Evolutionary conservation across 1,284 basidiomycete species (phyloP).

Genomic region (Austroboletus rostrupii): DNA sequence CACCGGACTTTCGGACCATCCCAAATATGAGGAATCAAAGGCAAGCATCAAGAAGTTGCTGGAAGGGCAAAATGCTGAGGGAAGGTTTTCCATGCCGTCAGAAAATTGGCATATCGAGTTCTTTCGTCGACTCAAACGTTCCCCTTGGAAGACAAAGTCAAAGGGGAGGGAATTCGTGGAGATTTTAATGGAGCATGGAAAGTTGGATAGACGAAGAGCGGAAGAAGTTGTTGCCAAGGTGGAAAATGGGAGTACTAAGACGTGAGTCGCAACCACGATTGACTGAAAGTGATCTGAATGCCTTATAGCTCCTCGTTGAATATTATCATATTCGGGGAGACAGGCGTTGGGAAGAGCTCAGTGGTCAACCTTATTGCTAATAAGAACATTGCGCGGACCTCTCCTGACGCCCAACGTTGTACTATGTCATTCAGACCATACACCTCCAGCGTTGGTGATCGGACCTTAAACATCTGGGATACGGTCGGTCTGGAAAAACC

Average conservation of each 20-base stretch:
- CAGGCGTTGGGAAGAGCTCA: constrained; percentile 32
- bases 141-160: constrained; percentile 19
- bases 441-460: constrained; percentile 14
- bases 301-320: constrained; percentile 17
- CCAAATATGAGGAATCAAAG: constrained; percentile 27
- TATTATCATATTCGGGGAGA: constrained; percentile 32
- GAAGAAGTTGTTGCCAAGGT: constrained; percentile 21
- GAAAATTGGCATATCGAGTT: constrained; percentile 26
- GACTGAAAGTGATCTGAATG: background rate
- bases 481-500: constrained; percentile 39
- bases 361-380: constrained; percentile 33
- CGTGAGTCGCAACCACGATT: background rate
- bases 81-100: constrained; percentile 26
- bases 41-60: constrained; percentile 17
- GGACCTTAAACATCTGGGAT: constrained; percentile 33
- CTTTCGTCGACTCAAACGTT: constrained; percentile 22
- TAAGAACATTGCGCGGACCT: constrained; percentile 18
- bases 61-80: constrained; percentile 8
- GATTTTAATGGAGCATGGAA: constrained; percentile 28
- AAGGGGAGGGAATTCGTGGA: constrained; percentile 25
- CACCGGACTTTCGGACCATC: constrained; percentile 26
- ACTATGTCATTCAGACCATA: constrained; percentile 29
- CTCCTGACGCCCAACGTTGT: constrained; percentile 25
- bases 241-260: background rate
- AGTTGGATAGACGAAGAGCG: constrained; percentile 17